phyloP scores from a whole-genome alignment of 345 rosid species.

The Eucalyptus decipiens region DNA sequence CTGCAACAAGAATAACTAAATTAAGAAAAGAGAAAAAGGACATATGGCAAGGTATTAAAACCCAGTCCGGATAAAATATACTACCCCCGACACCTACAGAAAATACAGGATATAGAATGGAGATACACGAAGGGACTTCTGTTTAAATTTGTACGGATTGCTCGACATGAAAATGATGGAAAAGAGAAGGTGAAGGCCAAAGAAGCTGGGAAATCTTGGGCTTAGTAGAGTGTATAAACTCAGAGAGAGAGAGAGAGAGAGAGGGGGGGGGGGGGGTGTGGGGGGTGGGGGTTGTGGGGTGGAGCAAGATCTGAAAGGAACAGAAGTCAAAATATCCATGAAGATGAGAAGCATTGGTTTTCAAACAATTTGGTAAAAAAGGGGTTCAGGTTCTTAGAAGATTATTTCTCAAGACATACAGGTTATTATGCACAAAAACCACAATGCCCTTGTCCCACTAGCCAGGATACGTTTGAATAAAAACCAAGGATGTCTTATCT shows the following conservation, averaged over 20 bases:
- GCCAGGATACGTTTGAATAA: background rate
- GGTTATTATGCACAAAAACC: background rate
- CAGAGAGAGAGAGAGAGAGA: background rate
- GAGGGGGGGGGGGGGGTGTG: too few species aligned
- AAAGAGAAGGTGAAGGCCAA: background rate
- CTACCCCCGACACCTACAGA: background rate
- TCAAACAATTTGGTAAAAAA: background rate
- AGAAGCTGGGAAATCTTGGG: too few species aligned
- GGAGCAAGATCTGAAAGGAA: background rate
- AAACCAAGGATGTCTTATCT: background rate
- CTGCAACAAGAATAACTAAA: slow-evolving; percentile 12
- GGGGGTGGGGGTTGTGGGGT: too few species aligned
- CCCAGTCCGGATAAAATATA: background rate
- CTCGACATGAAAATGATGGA: background rate
- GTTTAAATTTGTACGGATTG: background rate
- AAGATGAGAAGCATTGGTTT: background rate
- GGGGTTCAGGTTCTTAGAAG: background rate
- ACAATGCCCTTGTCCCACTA: background rate
- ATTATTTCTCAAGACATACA: background rate
- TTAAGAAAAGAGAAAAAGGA: background rate
- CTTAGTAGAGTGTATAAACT: background rate
- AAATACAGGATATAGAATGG: background rate
- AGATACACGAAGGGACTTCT: background rate
- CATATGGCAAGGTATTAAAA: background rate
- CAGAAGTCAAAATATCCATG: background rate